phyloP scores from a whole-genome alignment of 768 basidiomycete genomes.

The Candolleomyces efflorescens region DNA sequence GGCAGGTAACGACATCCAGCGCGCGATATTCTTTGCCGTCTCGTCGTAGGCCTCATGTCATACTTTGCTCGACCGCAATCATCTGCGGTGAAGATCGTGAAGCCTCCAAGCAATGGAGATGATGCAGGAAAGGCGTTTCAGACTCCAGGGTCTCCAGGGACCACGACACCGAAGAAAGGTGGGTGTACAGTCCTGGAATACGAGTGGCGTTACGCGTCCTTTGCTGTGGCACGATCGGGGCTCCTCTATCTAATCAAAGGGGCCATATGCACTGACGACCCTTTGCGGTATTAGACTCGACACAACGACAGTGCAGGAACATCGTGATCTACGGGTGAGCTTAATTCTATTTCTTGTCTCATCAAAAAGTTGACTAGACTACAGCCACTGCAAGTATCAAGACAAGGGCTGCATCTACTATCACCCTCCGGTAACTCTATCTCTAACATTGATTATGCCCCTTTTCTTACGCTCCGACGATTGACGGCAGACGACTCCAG shows the following conservation, averaged over 20 bases:
- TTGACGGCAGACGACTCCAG: neutral
- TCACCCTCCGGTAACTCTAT: slow-evolving; percentile 62
- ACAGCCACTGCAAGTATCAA: slow-evolving; percentile 78
- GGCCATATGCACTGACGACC: too few relatives aligned
- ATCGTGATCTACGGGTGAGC: slow-evolving; percentile 85
- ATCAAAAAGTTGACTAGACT: neutral
- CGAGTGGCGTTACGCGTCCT: neutral
- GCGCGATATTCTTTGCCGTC: slow-evolving; percentile 3
- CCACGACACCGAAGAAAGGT: slow-evolving; percentile 50
- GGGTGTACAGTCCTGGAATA: slow-evolving; percentile 13
- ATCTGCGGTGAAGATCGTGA: slow-evolving; percentile 66
- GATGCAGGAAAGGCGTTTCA: slow-evolving; percentile 24
- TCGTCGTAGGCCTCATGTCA: slow-evolving; percentile 43
- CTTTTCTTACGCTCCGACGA: neutral
- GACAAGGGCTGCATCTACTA: slow-evolving; percentile 83
- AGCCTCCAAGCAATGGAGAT: slow-evolving; percentile 46
- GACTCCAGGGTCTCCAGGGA: slow-evolving; percentile 19
- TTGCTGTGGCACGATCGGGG: too few relatives aligned
- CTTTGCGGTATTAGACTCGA: slow-evolving; percentile 42
- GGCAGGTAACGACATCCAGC: neutral
- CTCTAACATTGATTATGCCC: neutral
- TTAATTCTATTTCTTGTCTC: neutral
- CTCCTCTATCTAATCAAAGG: too few relatives aligned
- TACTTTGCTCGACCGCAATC: slow-evolving; percentile 66
- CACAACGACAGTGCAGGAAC: slow-evolving; percentile 84